These are phyloP conservation scores for Globisporangium nagaii DNA, from an alignment of 352 stramenopile species.

Conservation along the genomic window DNA sequence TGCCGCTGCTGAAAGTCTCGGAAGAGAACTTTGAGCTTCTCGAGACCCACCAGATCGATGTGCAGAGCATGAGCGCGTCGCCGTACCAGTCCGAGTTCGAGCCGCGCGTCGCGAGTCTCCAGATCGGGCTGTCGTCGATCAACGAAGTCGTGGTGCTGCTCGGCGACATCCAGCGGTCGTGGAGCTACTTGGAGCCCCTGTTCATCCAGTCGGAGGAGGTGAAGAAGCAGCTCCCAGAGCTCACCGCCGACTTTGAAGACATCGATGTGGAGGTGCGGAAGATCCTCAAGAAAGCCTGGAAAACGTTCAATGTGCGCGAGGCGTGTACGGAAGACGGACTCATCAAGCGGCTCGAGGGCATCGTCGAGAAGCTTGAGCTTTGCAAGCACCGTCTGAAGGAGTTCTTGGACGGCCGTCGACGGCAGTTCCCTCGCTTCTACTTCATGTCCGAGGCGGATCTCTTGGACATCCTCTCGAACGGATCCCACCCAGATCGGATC, in stretches of 20 bases:
- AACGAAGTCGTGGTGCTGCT: conserved; percentile 93
- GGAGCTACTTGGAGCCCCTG: conserved; percentile 94
- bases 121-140: conserved; percentile 80
- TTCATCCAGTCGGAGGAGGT: conserved; percentile 97
- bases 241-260: conserved; percentile 91
- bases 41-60: conserved; percentile 95
- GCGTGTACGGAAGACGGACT: conserved; percentile 89
- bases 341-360: conserved; percentile 86
- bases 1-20: conserved; percentile 88
- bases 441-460: conserved; percentile 91
- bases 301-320: conserved; percentile 86
- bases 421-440: conserved; percentile 94
- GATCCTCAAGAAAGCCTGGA: conserved; percentile 83
- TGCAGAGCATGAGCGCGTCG: conserved; percentile 95
- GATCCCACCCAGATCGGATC: conserved; percentile 90
- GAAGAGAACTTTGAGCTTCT: conserved; percentile 97
- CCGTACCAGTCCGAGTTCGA: conserved; percentile 96
- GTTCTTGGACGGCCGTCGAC: conserved; percentile 92
- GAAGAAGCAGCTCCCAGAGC: conserved; percentile 92
- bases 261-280: conserved; percentile 92
- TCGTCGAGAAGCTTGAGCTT: conserved; percentile 91
- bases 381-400: conserved; percentile 94
- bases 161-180: conserved; percentile 94
- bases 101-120: conserved; percentile 83
- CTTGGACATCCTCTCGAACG: conserved; percentile 95